phyloP scores from a whole-genome alignment of 148 eudicot genomes.

The Polygonum maritimum region DNA sequence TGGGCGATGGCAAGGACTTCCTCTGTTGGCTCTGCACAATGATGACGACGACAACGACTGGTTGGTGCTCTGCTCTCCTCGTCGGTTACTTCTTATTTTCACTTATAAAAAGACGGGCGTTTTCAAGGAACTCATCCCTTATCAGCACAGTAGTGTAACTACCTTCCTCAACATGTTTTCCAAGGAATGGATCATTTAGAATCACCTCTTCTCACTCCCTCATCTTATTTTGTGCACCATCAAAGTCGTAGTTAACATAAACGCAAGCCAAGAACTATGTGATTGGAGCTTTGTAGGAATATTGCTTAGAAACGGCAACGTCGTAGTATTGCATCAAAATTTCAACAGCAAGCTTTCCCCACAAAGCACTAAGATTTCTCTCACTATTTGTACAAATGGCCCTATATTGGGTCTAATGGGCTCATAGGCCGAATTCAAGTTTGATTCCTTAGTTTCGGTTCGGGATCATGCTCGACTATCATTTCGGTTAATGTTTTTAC shows the following conservation, averaged over 20 bases:
- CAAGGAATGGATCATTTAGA: slow-evolving; percentile 95
- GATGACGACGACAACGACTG: no score
- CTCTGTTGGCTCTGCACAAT: no score
- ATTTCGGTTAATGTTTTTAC: no score
- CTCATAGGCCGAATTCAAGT: no score
- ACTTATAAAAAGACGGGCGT: slow-evolving; percentile 87
- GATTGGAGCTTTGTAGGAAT: slow-evolving; percentile 79
- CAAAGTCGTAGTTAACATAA: slow-evolving; percentile 91
- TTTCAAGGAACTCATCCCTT: slow-evolving; percentile 92
- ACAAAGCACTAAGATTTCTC: slow-evolving; percentile 77
- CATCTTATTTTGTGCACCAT: slow-evolving; percentile 88
- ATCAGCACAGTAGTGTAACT: slow-evolving; percentile 66
- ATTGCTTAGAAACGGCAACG: slow-evolving; percentile 77
- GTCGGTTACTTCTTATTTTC: no score
- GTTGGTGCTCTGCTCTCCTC: no score
- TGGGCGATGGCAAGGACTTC: no score
- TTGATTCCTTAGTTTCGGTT: no score
- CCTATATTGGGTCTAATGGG: slow-evolving; percentile 89
- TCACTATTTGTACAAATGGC: slow-evolving; percentile 80
- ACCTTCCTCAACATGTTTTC: slow-evolving; percentile 82
- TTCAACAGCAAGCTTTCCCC: slow-evolving; percentile 99
- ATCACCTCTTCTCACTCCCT: slow-evolving; percentile 93
- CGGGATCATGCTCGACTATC: no score
- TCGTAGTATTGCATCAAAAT: slow-evolving; percentile 98
- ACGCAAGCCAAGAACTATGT: slow-evolving; percentile 93